Conservation (phyloP, 306 rosid genomes). For the Urtica urens region DNA sequence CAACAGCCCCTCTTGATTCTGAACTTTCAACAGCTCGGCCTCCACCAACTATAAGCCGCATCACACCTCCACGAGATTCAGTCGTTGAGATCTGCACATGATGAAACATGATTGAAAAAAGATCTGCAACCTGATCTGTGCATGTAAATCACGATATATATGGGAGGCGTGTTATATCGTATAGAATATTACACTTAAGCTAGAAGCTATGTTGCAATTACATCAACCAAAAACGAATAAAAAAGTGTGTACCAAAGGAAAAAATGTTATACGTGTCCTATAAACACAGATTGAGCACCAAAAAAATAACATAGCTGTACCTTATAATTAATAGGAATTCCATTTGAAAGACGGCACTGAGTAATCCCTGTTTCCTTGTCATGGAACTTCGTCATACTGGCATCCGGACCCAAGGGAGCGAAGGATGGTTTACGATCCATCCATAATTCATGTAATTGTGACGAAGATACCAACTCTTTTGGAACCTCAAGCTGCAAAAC, state of each 20-base stretch:
- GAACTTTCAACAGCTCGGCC: constrained; percentile 92
- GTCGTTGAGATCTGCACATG: constrained; percentile 64
- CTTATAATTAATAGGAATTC: constrained; percentile 90
- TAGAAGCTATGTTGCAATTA: too few species aligned
- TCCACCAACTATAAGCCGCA: constrained; percentile 96
- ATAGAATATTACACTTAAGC: too few species aligned
- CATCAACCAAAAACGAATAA: too few species aligned
- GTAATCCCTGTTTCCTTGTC: constrained; percentile 88
- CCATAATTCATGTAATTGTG: constrained; percentile 63
- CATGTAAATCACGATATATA: too few species aligned
- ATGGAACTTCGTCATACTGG: constrained; percentile 41
- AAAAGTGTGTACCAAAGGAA: too few species aligned
- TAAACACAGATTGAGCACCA: neutral
- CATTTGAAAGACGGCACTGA: constrained; percentile 71
- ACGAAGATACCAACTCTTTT: constrained; percentile 62
- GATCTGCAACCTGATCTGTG: too few species aligned
- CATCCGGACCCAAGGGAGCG: constrained; percentile 50
- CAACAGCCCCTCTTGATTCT: constrained; percentile 80
- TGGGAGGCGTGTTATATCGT: too few species aligned
- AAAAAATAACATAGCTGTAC: constrained; percentile 28
- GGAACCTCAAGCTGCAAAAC: constrained; percentile 86
- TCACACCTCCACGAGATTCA: constrained; percentile 90
- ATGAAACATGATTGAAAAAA: too few species aligned
- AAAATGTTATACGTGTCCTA: too few species aligned
- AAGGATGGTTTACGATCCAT: constrained; percentile 52